These are phyloP conservation scores for Candida quercuum DNA, from an alignment of 805 yeast species.

Conservation along the genomic window DNA sequence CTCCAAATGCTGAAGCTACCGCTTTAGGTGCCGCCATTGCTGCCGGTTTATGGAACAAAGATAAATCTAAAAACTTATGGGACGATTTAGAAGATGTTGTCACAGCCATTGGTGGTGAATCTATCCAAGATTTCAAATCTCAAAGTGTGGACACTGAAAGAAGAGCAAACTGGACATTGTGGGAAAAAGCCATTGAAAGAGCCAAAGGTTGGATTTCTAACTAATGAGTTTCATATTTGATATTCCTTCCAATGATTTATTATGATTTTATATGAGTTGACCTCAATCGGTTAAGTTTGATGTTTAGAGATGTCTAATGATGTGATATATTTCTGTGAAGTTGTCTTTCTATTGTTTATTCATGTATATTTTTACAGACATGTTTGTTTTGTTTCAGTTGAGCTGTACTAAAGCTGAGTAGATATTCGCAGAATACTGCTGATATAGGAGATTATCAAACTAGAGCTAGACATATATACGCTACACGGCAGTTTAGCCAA, in stretches of 20 bases:
- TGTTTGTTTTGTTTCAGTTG: no score
- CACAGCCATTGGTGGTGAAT: conserved; percentile 31
- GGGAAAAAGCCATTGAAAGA: conserved; percentile 84
- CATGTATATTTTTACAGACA: no score
- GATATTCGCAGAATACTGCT: no score
- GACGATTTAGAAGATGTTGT: conserved; percentile 64
- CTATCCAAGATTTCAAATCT: conserved; percentile 29
- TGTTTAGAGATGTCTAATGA: not conserved
- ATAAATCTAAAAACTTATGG: conserved; percentile 65
- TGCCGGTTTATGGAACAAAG: conserved; percentile 62
- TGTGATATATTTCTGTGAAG: not conserved
- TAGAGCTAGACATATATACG: no score
- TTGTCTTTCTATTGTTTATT: not conserved
- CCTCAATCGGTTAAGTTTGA: not conserved
- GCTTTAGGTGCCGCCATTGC: conserved; percentile 97
- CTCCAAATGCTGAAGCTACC: conserved; percentile 83
- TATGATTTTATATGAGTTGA: not conserved
- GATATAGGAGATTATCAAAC: no score
- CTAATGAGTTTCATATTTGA: conserved; percentile 1
- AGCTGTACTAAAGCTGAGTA: no score
- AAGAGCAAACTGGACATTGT: conserved; percentile 64
- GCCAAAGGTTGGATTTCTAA: conserved; percentile 69
- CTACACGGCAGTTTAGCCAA: no score
- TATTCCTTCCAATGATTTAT: not conserved
- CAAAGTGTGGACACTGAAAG: conserved; percentile 48